Percentiles rank a stretch among this genome's conserved stretches.
These are phyloP conservation scores for Globisporangium emineosum DNA, from an alignment of 352 stramenopile genomes.

Conservation along the genomic window DNA sequence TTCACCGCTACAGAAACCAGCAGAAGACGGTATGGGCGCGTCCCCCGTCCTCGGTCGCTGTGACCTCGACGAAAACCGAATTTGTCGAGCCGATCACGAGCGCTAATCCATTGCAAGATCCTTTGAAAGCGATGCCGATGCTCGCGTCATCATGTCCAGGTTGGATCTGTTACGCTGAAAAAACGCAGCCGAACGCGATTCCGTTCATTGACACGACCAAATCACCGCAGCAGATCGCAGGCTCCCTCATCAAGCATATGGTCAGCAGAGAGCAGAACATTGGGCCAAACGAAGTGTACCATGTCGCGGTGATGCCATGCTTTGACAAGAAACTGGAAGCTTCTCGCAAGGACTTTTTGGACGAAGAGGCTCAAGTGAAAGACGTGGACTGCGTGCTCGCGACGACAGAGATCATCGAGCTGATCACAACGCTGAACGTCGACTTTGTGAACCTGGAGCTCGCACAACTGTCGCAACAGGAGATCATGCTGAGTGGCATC, in stretches of 20 bases:
- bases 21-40: slow-evolving; percentile 63
- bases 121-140: slow-evolving; percentile 84
- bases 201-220: slow-evolving; percentile 95
- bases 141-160: slow-evolving; percentile 96
- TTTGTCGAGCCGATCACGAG: slow-evolving; percentile 54
- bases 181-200: slow-evolving; percentile 93
- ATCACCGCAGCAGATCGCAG: slow-evolving; percentile 94
- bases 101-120: slow-evolving; percentile 57
- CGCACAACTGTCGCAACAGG: slow-evolving; percentile 57
- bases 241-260: slow-evolving; percentile 78
- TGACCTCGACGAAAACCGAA: slow-evolving; percentile 68
- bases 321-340: slow-evolving; percentile 99
- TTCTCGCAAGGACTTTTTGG: slow-evolving; percentile 88
- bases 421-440: slow-evolving; percentile 52
- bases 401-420: slow-evolving; percentile 77
- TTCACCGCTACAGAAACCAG: slow-evolving; percentile 80
- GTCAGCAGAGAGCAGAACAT: slow-evolving; percentile 60
- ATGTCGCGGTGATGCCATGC: slow-evolving; percentile 97
- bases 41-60: slow-evolving; percentile 64
- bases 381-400: slow-evolving; percentile 96
- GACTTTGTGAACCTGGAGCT: slow-evolving; percentile 68
- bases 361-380: slow-evolving; percentile 55
- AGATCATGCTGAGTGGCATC: slow-evolving; percentile 70
- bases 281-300: slow-evolving; percentile 77
- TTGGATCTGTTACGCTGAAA: slow-evolving; percentile 98